phyloP scores from a whole-genome alignment of 495 filamentous ascomycete species.

The Penicillium ucsense region DNA sequence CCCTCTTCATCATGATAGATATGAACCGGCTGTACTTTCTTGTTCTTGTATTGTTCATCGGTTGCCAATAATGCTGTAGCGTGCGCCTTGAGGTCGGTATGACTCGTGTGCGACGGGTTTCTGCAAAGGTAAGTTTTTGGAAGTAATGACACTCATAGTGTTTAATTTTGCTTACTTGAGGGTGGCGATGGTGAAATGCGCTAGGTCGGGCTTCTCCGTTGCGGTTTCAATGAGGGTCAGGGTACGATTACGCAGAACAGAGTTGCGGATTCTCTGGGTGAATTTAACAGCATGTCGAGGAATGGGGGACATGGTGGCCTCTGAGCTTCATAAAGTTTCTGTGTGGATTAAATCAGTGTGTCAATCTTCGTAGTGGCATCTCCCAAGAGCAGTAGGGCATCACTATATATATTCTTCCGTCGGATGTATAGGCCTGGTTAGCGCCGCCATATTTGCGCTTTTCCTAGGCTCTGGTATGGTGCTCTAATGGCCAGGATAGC shows the following conservation, averaged over 20 bases:
- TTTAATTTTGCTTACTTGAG: conserved; percentile 7
- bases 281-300: conserved; percentile 7
- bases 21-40: conserved; percentile 8
- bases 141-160: background rate
- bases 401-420: background rate
- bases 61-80: conserved; percentile 11
- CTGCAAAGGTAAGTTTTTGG: conserved; percentile 8
- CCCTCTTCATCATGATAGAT: conserved; percentile 11
- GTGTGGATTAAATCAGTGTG: too few relatives aligned
- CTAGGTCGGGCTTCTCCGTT: conserved; percentile 10
- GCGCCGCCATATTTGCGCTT: background rate
- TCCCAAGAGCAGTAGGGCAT: background rate
- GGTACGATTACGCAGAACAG: conserved; percentile 7
- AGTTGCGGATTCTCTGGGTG: conserved; percentile 10
- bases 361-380: background rate
- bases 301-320: conserved; percentile 9
- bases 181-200: conserved; percentile 10
- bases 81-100: conserved; percentile 8
- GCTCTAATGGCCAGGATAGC: background rate
- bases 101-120: conserved; percentile 11
- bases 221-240: conserved; percentile 9
- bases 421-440: background rate
- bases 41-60: conserved; percentile 11
- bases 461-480: background rate
- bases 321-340: background rate